Evolutionary conservation across 352 stramenopile genomes (phyloP).

Genomic region (Phytophthora nicotianae): DNA sequence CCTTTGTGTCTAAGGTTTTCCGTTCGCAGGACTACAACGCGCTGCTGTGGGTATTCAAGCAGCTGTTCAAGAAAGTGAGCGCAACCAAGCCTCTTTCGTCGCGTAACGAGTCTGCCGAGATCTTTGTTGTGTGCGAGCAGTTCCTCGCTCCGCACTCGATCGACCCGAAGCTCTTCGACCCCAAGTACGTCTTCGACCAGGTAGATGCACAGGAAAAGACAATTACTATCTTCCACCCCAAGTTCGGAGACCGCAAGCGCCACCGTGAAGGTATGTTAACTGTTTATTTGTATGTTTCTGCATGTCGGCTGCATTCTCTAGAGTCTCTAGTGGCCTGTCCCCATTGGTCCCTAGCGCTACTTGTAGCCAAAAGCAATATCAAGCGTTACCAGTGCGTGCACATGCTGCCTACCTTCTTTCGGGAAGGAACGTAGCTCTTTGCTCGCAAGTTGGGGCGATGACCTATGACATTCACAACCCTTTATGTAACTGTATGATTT

Average conservation of each 20-base stretch:
- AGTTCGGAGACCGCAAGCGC: conserved; percentile 95
- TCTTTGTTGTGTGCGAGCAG: conserved; percentile 98
- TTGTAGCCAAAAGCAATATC: conserved; percentile 92
- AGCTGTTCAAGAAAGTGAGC: conserved; percentile 98
- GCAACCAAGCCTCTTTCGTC: conserved; percentile 98
- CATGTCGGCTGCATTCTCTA: conserved; percentile 87
- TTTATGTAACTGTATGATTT: conserved; percentile 13
- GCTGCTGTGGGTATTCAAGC: conserved; percentile 98
- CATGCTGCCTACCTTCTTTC: conserved; percentile 34
- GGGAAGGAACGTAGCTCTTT: conserved; percentile 42
- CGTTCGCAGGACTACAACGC: conserved; percentile 98
- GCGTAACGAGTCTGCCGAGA: conserved; percentile 99
- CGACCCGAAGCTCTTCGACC: conserved; percentile 97
- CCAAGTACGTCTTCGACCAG: conserved; percentile 97
- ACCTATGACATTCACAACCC: conserved; percentile 87
- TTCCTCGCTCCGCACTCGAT: conserved; percentile 97
- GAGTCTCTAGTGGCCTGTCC: conserved; percentile 85
- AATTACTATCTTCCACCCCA: conserved; percentile 98
- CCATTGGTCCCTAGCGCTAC: conserved; percentile 86
- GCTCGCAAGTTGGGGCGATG: conserved; percentile 63
- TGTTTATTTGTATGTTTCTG: conserved; percentile 30
- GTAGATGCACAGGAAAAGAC: conserved; percentile 88
- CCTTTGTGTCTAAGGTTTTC: conserved; percentile 98
- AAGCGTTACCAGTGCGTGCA: conserved; percentile 71
- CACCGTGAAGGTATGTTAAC: conserved; percentile 88